Base-by-base conservation (phyloP, 176 grass and related monocot genomes). In the Aegilops sharonensis region DNA sequence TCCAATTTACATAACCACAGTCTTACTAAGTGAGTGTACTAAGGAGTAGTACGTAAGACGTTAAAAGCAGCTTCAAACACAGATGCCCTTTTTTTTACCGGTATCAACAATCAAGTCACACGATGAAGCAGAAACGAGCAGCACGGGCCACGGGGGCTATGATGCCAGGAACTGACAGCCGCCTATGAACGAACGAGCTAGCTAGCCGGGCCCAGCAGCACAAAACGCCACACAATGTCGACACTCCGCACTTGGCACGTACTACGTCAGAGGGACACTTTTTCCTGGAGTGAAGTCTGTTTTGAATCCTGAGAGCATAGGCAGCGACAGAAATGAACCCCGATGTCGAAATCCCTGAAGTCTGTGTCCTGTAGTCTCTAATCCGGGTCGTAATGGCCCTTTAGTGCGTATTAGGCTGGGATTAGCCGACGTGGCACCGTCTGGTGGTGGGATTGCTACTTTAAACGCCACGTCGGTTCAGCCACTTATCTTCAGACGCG, bases 171-270 rank as follows among this genome's bases (percentile, higher is more conserved):
- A 60, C 13, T 83, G 17, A 73, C 74, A 65, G 80, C 79, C 73
- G 73, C 21, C 54, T 10, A 83, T 61, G 42, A 11, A 59, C 6
- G 68, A 3, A 48, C 23, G 36, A 70, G 17, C 34, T 2, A 42
- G 5, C 2, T 21, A 20, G 15, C 11, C 63, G 11, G 39, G 31
- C 1, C 27, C 79, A 48, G 72, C 74, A 43, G 47, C 43, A 30
- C 35, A 27, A 75, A 60, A 11, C 45, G 59, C 45, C 89, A 68
- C 45, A 81, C 67, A 81, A 68, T 61, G 89, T 91, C 80, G 85
- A 87, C 85, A 84, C 64, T 25, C 72, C 27, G 84, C 84, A 83
- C 15, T 79, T 35, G 43, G 27, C 27, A 27, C 27, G 27, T 27
- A 27, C 27, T 27, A 27, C 27, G 27, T 27, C 27, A 27, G 27